A percentile compares a stretch with the other conserved stretches of the same genome.
phyloP scores from a whole-genome alignment of 148 eudicot species.

The Rhododendron kiyosumense region DNA sequence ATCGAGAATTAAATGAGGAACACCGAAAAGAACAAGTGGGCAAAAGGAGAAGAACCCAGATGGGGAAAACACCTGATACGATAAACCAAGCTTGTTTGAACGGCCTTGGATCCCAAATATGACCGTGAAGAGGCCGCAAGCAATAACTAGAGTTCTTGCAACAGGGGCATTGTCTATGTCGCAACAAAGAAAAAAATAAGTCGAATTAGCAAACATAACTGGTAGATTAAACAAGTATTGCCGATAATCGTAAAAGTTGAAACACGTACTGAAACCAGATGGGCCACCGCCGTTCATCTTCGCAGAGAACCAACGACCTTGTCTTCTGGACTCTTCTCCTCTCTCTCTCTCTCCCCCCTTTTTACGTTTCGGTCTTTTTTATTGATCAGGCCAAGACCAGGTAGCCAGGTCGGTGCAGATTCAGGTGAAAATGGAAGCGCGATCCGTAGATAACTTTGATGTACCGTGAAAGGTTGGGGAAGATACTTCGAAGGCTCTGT shows the following conservation, averaged over 20 bases:
- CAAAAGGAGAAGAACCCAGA: not conserved
- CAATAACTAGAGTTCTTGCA: conserved; percentile 58
- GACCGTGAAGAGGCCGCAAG: conserved; percentile 63
- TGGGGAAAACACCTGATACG: conserved; percentile 53
- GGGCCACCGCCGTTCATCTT: conserved; percentile 76
- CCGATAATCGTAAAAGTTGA: not conserved
- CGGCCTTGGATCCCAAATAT: conserved; percentile 80
- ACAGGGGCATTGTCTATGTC: conserved; percentile 86
- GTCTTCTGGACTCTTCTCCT: not conserved
- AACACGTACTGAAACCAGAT: conserved; percentile 58
- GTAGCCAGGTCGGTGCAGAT: not conserved
- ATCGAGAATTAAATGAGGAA: conserved; percentile 7
- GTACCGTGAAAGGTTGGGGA: not conserved
- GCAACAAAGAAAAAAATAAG: not conserved
- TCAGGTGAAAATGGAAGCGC: not conserved
- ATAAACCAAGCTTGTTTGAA: conserved; percentile 59
- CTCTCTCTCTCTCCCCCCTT: not conserved
- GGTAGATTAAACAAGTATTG: not conserved
- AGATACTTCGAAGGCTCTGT: no score
- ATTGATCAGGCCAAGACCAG: not conserved
- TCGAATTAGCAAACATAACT: not conserved
- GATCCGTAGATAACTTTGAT: not conserved
- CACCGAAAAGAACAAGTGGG: not conserved
- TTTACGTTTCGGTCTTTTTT: not conserved
- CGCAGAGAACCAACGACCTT: conserved; percentile 27